phyloP scores from a whole-genome alignment of 2,329 filamentous ascomycete genomes.

The Mycogone perniciosa region DNA sequence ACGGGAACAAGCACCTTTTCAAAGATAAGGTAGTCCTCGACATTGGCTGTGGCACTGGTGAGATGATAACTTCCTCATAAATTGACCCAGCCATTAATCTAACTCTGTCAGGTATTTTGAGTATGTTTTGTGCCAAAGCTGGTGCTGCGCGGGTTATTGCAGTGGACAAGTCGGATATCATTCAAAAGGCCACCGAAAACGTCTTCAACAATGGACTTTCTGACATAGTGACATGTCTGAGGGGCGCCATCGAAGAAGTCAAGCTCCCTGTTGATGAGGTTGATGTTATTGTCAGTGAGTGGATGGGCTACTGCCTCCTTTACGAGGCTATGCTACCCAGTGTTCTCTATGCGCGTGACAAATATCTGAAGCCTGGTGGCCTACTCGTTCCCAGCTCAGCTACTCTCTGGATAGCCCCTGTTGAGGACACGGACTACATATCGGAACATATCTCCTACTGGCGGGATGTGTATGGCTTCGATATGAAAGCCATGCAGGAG shows the following conservation, averaged over 20 bases:
- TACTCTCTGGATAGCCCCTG: slow-evolving; percentile 74
- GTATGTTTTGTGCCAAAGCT: slow-evolving; percentile 89
- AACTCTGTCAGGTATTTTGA: slow-evolving; percentile 60
- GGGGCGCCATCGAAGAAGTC: slow-evolving; percentile 85
- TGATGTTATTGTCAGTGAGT: slow-evolving; percentile 93
- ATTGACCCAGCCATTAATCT: not conserved
- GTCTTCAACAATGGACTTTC: slow-evolving; percentile 73
- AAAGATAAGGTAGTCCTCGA: slow-evolving; percentile 82
- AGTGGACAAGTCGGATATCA: slow-evolving; percentile 88
- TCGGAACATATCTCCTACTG: slow-evolving; percentile 77
- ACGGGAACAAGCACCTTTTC: slow-evolving; percentile 83
- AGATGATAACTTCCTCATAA: slow-evolving; percentile 14
- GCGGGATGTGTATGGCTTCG: slow-evolving; percentile 89
- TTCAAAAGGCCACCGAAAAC: slow-evolving; percentile 78
- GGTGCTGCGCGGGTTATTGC: slow-evolving; percentile 82
- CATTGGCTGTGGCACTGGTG: slow-evolving; percentile 74
- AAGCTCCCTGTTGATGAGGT: slow-evolving; percentile 70
- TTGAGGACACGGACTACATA: slow-evolving; percentile 71
- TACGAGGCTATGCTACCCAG: slow-evolving; percentile 97
- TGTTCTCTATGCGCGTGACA: slow-evolving; percentile 80
- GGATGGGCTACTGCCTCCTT: slow-evolving; percentile 93
- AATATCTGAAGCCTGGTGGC: slow-evolving; percentile 72
- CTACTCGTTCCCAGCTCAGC: slow-evolving; percentile 83
- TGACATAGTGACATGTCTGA: slow-evolving; percentile 68
- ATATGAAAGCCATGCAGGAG: slow-evolving; percentile 85